A percentile compares a stretch with the other conserved stretches of the same genome.
Evolutionary conservation across 352 stramenopile species (phyloP).

Genomic region (Lagenidium sp.): DNA sequence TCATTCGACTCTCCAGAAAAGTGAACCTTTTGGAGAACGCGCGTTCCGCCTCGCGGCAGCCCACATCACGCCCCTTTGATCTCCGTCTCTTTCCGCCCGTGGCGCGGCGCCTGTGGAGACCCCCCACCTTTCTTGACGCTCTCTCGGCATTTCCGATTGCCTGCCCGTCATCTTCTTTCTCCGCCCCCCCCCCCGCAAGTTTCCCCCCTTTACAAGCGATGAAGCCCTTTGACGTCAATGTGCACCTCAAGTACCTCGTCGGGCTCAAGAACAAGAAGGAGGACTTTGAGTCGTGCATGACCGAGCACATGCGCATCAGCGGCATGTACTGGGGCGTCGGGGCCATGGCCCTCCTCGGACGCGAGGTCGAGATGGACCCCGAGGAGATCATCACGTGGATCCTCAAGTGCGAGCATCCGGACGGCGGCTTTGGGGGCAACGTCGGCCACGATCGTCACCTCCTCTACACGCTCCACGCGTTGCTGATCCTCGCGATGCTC

Average conservation of each 20-base stretch:
- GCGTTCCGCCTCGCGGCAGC: no score
- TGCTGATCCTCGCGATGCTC: slow-evolving; percentile 96
- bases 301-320: slow-evolving; percentile 96
- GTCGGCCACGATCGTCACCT: slow-evolving; percentile 95
- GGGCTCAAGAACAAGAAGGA: slow-evolving; percentile 83
- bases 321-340: slow-evolving; percentile 98
- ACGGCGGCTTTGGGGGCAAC: slow-evolving; percentile 94
- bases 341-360: slow-evolving; percentile 90
- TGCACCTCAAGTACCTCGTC: slow-evolving; percentile 77
- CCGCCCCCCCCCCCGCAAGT: no score
- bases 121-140: no score
- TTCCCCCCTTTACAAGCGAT: no score
- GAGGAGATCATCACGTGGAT: slow-evolving; percentile 93
- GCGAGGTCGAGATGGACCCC: slow-evolving; percentile 76
- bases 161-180: no score
- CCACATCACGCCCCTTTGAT: no score
- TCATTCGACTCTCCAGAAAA: no score
- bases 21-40: no score
- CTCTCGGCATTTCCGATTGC: no score
- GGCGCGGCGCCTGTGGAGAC: no score
- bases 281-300: slow-evolving; percentile 90
- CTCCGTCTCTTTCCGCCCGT: no score
- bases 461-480: slow-evolving; percentile 96
- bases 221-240: slow-evolving; percentile 43
- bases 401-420: slow-evolving; percentile 89